Base-by-base conservation (phyloP, 495 filamentous ascomycete species). In the Penicillium paxilli region DNA sequence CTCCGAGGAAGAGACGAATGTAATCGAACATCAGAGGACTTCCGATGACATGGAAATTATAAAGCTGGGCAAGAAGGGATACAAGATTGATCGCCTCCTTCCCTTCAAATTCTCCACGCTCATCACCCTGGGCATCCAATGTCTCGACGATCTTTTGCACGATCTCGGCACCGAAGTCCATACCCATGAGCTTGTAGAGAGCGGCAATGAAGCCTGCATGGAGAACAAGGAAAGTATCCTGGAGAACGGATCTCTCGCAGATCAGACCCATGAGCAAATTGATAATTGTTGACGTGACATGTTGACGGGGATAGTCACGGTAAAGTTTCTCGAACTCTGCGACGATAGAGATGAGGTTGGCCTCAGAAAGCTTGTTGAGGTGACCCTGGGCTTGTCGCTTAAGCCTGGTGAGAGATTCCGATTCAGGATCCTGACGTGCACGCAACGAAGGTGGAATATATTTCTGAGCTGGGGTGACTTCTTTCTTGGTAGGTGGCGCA, bases 381-480 rank as follows among this genome's bases (percentile, higher is more conserved):
- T 94, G 78, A 66, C 94, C 94, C 58, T 96, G 91, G 14, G 87
- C 81, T 64, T 93, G 88, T 46, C 91, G 83, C 45, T 83, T 84
- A 37, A 98, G 70, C 19, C 87, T 84, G 5, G 79, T 76, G 7
- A 89, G 77, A 26, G 81, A 76, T 64, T 96, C 91, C 1, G 79
- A 75, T 45, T 89, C 85, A 1, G 83, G 83, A 10, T 80, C 73
- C 0, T 77, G 69, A 23, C 76, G 71, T 49, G 82, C 84, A 24
- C 93, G 85, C 25, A 94, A 73, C 9, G 91, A 94, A 9, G 93
- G 94, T 8, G 95, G 93, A 9, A 96, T 82, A 56, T 98, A 98
- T 83, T 96, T 87, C 14, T 64, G 66, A 5, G 70, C 47, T n/a
- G 60, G 48, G 5, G 63, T 56, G 0, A 52, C 42, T 20, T 62